phyloP scores from a whole-genome alignment of 768 basidiomycete genomes.

The Tephrocybe sp. region DNA sequence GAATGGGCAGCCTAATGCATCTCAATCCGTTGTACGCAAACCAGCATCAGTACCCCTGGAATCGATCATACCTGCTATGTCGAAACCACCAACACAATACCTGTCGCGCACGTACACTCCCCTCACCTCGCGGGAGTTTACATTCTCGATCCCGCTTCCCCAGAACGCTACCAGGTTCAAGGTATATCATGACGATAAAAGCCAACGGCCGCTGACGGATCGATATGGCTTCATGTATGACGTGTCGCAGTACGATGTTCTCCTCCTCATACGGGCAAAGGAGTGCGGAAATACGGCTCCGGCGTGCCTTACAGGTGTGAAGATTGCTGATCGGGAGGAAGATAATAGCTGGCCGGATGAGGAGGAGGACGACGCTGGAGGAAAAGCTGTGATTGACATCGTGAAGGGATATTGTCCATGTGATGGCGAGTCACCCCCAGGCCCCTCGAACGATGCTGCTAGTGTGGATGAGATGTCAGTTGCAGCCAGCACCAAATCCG shows the following conservation, averaged over 20 bases:
- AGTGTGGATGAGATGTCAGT: slow-evolving; percentile 23
- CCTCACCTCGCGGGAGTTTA: slow-evolving; percentile 72
- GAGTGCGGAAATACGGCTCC: slow-evolving; percentile 77
- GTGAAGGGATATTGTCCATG: slow-evolving; percentile 48
- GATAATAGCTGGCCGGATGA: slow-evolving; percentile 77
- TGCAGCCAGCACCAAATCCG: slow-evolving; percentile 42
- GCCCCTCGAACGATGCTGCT: neutral
- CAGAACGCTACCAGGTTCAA: slow-evolving; percentile 57
- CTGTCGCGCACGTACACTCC: slow-evolving; percentile 75
- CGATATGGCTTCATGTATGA: slow-evolving; percentile 93
- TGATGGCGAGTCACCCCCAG: slow-evolving; percentile 29
- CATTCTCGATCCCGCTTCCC: slow-evolving; percentile 62
- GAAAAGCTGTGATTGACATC: slow-evolving; percentile 39
- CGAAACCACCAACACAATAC: slow-evolving; percentile 85
- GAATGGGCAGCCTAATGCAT: slow-evolving; percentile 10
- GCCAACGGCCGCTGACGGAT: slow-evolving; percentile 69
- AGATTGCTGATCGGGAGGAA: slow-evolving; percentile 82
- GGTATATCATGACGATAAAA: slow-evolving; percentile 49
- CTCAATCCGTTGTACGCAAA: slow-evolving; percentile 23
- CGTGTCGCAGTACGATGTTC: slow-evolving; percentile 75
- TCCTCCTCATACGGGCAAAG: slow-evolving; percentile 70
- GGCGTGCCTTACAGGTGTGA: slow-evolving; percentile 83
- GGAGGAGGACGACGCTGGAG: slow-evolving; percentile 35
- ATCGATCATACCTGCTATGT: slow-evolving; percentile 76
- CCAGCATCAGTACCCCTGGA: slow-evolving; percentile 66